A percentile compares a stretch with the other conserved stretches of the same genome.
These are phyloP conservation scores for Phytophthora aleatoria DNA, from an alignment of 352 stramenopile genomes.

Conservation along the genomic window DNA sequence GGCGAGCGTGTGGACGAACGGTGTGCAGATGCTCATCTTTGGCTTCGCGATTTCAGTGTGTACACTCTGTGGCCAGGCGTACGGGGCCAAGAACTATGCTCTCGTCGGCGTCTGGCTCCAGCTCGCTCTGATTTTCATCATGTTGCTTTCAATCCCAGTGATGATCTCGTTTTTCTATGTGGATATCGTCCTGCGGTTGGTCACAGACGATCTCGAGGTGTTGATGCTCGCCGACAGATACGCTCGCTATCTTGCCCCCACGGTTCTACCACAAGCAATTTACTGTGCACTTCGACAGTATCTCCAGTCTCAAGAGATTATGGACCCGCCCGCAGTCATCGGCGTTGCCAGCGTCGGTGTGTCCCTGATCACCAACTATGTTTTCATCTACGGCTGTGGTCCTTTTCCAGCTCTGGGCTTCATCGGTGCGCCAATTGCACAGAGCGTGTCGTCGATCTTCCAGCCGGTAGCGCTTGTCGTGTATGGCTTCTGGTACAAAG, in stretches of 20 bases:
- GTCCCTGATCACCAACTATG: constrained; percentile 74
- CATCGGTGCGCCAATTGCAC: constrained; percentile 76
- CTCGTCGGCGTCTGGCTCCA: constrained; percentile 85
- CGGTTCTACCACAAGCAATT: constrained; percentile 69
- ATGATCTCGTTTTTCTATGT: constrained; percentile 88
- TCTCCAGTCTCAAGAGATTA: constrained; percentile 81
- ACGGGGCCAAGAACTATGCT: constrained; percentile 76
- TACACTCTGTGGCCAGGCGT: constrained; percentile 81
- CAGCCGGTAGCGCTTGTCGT: constrained; percentile 67
- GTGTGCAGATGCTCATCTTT: constrained; percentile 82
- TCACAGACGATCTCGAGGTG: constrained; percentile 71
- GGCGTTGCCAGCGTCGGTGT: constrained; percentile 66
- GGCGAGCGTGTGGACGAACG: constrained; percentile 82
- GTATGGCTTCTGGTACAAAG: constrained; percentile 84
- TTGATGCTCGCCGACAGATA: constrained; percentile 70
- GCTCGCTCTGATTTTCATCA: constrained; percentile 77
- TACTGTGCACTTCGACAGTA: constrained; percentile 83
- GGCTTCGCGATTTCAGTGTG: constrained; percentile 79
- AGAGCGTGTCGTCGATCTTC: constrained; percentile 77
- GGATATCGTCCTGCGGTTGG: constrained; percentile 64
- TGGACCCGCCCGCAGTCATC: constrained; percentile 80
- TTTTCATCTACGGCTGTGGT: constrained; percentile 78
- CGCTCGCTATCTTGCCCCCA: constrained; percentile 61
- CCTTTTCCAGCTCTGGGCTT: constrained; percentile 66
- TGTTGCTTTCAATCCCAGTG: constrained; percentile 74